phyloP scores from a whole-genome alignment of 305 asterid genomes.

The Fraxinus ornus region DNA sequence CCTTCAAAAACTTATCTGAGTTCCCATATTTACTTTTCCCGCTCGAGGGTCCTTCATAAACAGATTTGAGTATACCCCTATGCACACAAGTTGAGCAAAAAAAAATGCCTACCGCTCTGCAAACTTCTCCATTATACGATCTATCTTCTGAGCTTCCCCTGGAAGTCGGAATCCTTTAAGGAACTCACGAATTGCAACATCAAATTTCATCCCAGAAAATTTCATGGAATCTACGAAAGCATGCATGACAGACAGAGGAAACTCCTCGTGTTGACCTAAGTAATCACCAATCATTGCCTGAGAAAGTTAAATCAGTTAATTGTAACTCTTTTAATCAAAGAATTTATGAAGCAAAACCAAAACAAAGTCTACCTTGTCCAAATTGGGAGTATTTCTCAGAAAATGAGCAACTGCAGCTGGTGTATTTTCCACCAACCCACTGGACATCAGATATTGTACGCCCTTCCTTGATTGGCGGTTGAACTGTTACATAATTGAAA shows the following conservation, averaged over 20 bases:
- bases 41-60: conserved; percentile 18
- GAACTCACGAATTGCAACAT: conserved; percentile 87
- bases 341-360: conserved; percentile 27
- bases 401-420: conserved; percentile 91
- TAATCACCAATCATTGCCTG: conserved; percentile 97
- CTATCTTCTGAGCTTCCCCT: conserved; percentile 99
- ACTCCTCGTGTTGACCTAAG: conserved; percentile 98
- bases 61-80: conserved; percentile 7
- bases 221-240: conserved; percentile 95
- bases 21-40: background rate
- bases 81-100: conserved; percentile 25
- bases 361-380: conserved; percentile 69
- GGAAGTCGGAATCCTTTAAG: conserved; percentile 98
- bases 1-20: background rate
- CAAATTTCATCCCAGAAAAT: conserved; percentile 91
- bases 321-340: conserved; percentile 23
- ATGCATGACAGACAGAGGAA: conserved; percentile 98
- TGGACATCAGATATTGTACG: conserved; percentile 67
- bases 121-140: conserved; percentile 98
- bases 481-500: conserved; percentile 57
- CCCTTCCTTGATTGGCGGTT: conserved; percentile 87
- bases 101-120: conserved; percentile 85
- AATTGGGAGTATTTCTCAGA: conserved; percentile 80
- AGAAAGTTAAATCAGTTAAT: conserved; percentile 29
- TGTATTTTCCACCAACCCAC: conserved; percentile 78